Evolutionary conservation across 2,329 filamentous ascomycete species (phyloP), one percentile per base, ranked within the genome.

Genomic region (Apiospora rasikravindrae): DNA sequence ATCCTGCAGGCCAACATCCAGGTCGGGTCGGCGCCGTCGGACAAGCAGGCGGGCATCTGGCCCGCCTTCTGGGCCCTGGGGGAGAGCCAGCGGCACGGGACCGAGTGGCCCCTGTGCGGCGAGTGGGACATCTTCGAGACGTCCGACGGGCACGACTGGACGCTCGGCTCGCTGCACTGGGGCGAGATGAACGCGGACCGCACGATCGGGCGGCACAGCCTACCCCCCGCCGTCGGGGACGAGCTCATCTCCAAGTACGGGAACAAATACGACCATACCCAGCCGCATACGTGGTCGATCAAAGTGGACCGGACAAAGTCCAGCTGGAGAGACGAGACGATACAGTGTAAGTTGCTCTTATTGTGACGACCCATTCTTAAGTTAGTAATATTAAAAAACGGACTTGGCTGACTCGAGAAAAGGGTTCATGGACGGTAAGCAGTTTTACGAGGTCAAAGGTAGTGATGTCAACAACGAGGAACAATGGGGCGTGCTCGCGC

Each of bases 51-150:
- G 75, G 88, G 88, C 5, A 82, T 90, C 69, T 90, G 88, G 88
- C 88, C 88, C 0, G 88, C 88, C 0, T 89, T 89, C 76, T 90
- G 88, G 88, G 81, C 89, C 73, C 82, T 90, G 22, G 88, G 88
- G 53, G 83, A 88, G 69, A 78, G 83, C 14, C 81, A 86, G 71
- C 84, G 86, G 37, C 81, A 84, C 64, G 87, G 86, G 11, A 84
- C 82, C 0, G 47, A 76, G 19, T 90, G 88, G 88, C 88, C 88
- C 0, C 70, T 73, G 11, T 87, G 86, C 72, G 88, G 88, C 73
- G 88, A 90, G 82, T 81, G 90, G 69, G 88, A 90, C 77, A 86
- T 90, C 75, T 82, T 90, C 77, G 88, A 90, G 82, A 85, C 84
- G 71, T 80, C 89, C 76, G 88, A 89, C 79, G 88, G 88, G 13